Percentiles rank a stretch among this genome's conserved stretches.
Evolutionary conservation across 306 rosid species (phyloP).

Genomic region (Biancaea sappan): DNA sequence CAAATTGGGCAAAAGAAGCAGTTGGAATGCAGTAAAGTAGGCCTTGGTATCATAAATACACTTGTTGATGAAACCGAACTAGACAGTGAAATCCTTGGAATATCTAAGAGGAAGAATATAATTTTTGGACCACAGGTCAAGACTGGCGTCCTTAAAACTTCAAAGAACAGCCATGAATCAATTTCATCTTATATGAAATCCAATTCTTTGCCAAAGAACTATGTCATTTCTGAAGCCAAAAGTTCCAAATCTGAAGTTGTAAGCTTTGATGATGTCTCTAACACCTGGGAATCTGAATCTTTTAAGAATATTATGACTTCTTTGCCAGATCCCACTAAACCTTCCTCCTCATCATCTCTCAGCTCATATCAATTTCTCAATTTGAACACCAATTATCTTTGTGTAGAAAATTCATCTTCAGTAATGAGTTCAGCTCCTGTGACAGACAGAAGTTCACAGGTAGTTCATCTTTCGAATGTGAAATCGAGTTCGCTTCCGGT

Average conservation of each 20-base stretch:
- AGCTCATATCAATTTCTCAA: slow-evolving; percentile 35
- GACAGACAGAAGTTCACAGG: slow-evolving; percentile 30
- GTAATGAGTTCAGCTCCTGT: slow-evolving; percentile 32
- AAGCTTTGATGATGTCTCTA: slow-evolving; percentile 37
- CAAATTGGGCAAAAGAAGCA: slow-evolving; percentile 48
- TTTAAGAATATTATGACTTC: slow-evolving; percentile 31
- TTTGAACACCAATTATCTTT: slow-evolving; percentile 37
- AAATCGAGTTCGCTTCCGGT: slow-evolving; percentile 68
- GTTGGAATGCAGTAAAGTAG: slow-evolving; percentile 56
- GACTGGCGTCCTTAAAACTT: slow-evolving; percentile 42
- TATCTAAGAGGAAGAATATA: slow-evolving; percentile 58
- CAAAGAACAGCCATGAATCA: slow-evolving; percentile 41
- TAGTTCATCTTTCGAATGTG: slow-evolving; percentile 41
- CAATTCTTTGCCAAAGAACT: slow-evolving; percentile 76
- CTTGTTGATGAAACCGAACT: slow-evolving; percentile 58
- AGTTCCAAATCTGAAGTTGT: slow-evolving; percentile 41
- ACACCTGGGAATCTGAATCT: slow-evolving; percentile 42
- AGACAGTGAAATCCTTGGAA: slow-evolving; percentile 46
- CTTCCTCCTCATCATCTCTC: slow-evolving; percentile 37
- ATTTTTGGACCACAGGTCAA: slow-evolving; percentile 74
- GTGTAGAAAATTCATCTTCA: slow-evolving; percentile 36
- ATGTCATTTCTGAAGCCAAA: slow-evolving; percentile 45
- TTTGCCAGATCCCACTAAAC: slow-evolving; percentile 45
- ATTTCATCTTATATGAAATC: slow-evolving; percentile 53
- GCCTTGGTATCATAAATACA: slow-evolving; percentile 76